Evolutionary conservation across 371 early-diverging fungal genomes (phyloP), one percentile per base, ranked within the genome.

Genomic region (Rhizopus stolonifer): DNA sequence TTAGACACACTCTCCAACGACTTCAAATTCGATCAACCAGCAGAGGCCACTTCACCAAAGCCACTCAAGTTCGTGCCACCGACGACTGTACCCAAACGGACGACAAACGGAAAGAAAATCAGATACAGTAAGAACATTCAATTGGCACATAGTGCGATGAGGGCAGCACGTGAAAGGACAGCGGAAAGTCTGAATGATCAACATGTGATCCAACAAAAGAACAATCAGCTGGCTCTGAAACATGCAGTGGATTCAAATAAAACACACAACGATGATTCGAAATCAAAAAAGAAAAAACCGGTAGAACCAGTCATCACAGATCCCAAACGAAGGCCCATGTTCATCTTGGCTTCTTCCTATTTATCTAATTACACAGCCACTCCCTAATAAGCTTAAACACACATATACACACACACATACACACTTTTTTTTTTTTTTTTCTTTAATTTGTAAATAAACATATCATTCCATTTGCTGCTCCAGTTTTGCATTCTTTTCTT

Each of bases 51-150:
- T 3, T 56, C 61, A 18, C 61, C 61, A 1, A 48, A 49, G 19
- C 49, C 56, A 10, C 43, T 61, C 15, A 40, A 50, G 40, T 60
- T 60, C 39, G 33, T 54, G 3, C 50, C 55, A 46, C 55, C 61
- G 14, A 42, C 50, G 14, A 54, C 60, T 15, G 59, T 52, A n/a
- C 74, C 74, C 1, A 74, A 74, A 48, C 44, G 74, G 22, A 58
- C 74, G 2, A 49, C 60, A 13, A 70, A 70, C 33, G 74, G 74
- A 23, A 70, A 70, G 53, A 63, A 59, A n/a, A 74, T 74, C 46
- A 61, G 71, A 15, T 74, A 74, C 29, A 74, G 69, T 39, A 74
- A 68, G 40, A 74, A 74, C 32, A 56, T 53, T 7, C 40, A 64
- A 50, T 40, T 68, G 34, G 74, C 74, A 0, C 74, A 74, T 19